phyloP scores from a whole-genome alignment of 2,329 filamentous ascomycete genomes.

The Samsoniella hepiali region DNA sequence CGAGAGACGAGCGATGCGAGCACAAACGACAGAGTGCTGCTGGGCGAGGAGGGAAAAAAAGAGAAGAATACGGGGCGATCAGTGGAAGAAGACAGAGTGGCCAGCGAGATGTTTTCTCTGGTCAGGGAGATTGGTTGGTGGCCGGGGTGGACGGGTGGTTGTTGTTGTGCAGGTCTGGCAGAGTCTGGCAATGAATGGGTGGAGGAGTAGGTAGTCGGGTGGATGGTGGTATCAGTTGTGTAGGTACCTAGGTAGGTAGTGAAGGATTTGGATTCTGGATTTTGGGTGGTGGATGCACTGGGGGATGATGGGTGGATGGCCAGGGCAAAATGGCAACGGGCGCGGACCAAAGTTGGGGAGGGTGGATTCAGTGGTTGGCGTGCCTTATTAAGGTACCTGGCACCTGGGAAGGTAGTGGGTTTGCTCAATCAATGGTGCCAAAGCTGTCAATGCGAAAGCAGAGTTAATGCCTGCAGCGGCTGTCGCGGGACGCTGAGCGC shows the following conservation, averaged over 20 bases:
- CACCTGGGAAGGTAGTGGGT: too few relatives aligned
- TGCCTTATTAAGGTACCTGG: too few relatives aligned
- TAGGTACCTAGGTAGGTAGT: not conserved
- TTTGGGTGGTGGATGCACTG: not conserved
- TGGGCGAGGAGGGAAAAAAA: not conserved
- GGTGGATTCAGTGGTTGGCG: not conserved
- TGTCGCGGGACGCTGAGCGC: not conserved
- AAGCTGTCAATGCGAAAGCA: too few relatives aligned
- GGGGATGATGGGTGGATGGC: not conserved
- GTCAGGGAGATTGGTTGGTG: not conserved
- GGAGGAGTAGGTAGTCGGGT: not conserved
- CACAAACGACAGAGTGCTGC: not conserved
- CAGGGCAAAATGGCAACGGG: not conserved
- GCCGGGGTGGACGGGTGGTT: not conserved
- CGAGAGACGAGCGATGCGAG: not conserved
- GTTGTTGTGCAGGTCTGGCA: not conserved
- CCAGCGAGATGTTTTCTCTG: not conserved
- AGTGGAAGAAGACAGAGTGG: not conserved
- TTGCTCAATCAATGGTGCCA: too few relatives aligned
- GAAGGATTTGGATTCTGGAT: slow-evolving; percentile 1
- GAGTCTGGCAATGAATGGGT: not conserved
- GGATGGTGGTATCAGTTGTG: not conserved
- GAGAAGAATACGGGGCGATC: not conserved
- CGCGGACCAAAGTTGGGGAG: not conserved
- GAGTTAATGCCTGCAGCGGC: too few relatives aligned